Evolutionary conservation across 192 early-diverging fungal genomes (phyloP).

Genomic region (Podila minutissima): DNA sequence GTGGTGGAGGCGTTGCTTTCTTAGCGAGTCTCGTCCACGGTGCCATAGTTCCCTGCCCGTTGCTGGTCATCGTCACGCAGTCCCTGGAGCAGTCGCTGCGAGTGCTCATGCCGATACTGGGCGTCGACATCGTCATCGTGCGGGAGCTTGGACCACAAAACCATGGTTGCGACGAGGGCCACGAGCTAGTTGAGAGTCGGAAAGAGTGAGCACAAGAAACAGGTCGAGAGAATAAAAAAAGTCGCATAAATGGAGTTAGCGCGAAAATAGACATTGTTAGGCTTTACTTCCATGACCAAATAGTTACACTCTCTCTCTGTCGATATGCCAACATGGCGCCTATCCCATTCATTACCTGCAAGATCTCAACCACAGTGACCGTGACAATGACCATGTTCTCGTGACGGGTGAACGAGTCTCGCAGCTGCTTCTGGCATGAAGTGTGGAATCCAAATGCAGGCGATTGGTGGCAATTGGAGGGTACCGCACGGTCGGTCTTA

Average conservation of each 20-base stretch:
- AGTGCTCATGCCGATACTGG: conserved; percentile 10
- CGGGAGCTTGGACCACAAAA: conserved; percentile 10
- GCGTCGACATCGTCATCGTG: conserved; percentile 9
- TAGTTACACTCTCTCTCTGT: not conserved
- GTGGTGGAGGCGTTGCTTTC: not conserved
- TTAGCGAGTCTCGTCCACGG: not conserved
- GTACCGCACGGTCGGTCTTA: conserved; percentile 25
- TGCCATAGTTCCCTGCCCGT: conserved; percentile 1
- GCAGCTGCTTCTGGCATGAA: conserved; percentile 20
- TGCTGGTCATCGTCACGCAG: conserved; percentile 19
- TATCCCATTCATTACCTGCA: conserved; percentile 15
- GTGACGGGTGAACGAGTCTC: conserved; percentile 4
- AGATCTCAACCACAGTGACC: not conserved
- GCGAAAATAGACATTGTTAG: not conserved
- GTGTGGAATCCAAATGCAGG: conserved; percentile 28
- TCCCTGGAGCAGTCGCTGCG: conserved; percentile 16
- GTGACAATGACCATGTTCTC: conserved; percentile 1
- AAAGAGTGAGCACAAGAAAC: not conserved
- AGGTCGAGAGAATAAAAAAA: not conserved
- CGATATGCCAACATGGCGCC: not conserved
- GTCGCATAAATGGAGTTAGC: no score
- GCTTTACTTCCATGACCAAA: not conserved
- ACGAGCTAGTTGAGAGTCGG: conserved; percentile 12
- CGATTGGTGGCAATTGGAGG: conserved; percentile 19
- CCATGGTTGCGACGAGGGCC: conserved; percentile 7